A percentile compares a stretch with the other conserved stretches of the same genome.
These are phyloP conservation scores for Isoetes taiwanensis DNA, from an alignment of 75 land plant species.

Conservation along the genomic window DNA sequence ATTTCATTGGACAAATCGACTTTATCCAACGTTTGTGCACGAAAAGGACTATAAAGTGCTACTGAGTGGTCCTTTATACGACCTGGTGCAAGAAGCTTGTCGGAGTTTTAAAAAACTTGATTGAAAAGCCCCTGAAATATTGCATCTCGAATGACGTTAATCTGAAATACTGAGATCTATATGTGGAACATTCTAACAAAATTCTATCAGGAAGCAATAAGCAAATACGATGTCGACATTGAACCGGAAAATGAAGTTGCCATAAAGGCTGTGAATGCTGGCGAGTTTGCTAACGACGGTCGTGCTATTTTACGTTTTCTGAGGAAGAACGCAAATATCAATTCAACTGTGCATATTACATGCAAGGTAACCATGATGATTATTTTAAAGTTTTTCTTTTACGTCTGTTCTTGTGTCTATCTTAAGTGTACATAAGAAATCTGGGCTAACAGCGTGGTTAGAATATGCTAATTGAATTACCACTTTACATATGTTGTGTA, in stretches of 20 bases:
- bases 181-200: no score
- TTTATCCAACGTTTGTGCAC: no score
- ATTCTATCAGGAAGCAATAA: conserved; percentile 90
- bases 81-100: no score
- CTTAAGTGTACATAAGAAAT: not conserved
- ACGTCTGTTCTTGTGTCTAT: not conserved
- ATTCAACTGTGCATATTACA: conserved; percentile 35
- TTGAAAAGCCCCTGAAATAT: no score
- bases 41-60: no score
- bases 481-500: not conserved
- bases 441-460: not conserved
- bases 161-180: no score
- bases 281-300: conserved; percentile 49
- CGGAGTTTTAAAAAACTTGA: no score
- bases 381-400: not conserved
- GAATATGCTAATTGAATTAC: not conserved
- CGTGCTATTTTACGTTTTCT: conserved; percentile 49
- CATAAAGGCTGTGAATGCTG: conserved; percentile 54
- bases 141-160: no score
- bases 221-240: conserved; percentile 65
- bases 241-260: conserved; percentile 45
- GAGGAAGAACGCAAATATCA: conserved; percentile 31
- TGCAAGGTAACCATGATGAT: conserved; percentile 52
- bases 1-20: no score
- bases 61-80: no score